Evolutionary conservation across 2,329 filamentous ascomycete genomes (phyloP).

Genomic region (Hypoxylon sp.): DNA sequence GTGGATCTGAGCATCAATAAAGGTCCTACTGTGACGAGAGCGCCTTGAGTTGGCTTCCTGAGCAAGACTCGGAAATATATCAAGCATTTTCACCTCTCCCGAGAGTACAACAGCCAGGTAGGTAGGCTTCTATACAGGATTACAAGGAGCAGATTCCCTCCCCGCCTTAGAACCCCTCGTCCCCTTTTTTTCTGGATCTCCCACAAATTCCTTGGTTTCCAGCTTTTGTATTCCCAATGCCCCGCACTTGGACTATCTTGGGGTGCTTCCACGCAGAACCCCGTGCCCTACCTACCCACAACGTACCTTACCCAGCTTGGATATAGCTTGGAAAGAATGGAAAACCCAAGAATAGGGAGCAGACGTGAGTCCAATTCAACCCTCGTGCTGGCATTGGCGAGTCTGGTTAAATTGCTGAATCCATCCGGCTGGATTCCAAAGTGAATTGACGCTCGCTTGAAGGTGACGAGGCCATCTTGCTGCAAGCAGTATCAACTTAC

Average conservation of each 20-base stretch:
- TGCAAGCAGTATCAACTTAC: constrained; percentile 36
- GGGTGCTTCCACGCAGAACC: constrained; percentile 38
- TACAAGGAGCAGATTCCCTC: constrained; percentile 9
- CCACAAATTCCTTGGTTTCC: constrained; percentile 46
- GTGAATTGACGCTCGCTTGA: constrained; percentile 21
- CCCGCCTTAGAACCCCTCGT: constrained; percentile 41
- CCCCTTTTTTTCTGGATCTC: constrained; percentile 39
- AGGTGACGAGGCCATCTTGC: constrained; percentile 7
- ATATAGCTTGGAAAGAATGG: constrained; percentile 12
- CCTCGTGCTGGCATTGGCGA: constrained; percentile 10
- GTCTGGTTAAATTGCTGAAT: constrained; percentile 6
- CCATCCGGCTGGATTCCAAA: constrained; percentile 13
- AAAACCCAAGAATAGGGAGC: constrained; percentile 10
- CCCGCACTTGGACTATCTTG: constrained; percentile 45
- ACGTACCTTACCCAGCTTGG: constrained; percentile 27
- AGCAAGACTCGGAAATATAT: constrained; percentile 32
- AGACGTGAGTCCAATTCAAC: constrained; percentile 17
- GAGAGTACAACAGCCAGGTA: constrained; percentile 11
- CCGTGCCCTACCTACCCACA: constrained; percentile 30
- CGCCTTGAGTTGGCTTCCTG: constrained; percentile 3
- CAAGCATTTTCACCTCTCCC: constrained; percentile 20
- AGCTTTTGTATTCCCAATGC: constrained; percentile 42
- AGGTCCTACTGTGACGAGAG: neutral
- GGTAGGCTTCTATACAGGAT: constrained; percentile 7
- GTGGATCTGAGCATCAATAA: constrained; percentile 4